Conservation (phyloP, 2,329 filamentous ascomycete genomes). For the Dothideomycetes sp. region DNA sequence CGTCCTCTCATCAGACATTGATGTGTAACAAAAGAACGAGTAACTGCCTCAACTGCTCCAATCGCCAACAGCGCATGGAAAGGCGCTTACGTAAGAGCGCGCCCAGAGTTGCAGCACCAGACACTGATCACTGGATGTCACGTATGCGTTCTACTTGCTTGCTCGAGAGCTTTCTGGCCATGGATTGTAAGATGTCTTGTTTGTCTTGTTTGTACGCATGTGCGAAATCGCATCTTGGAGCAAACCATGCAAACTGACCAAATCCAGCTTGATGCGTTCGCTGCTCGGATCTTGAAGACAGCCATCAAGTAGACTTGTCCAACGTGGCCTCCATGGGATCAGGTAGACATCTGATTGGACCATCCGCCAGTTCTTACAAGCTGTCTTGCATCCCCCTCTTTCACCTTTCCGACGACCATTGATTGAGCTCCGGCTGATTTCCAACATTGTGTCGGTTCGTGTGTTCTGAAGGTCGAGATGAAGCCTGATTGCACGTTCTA, state of each 20-base stretch:
- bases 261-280: constrained; percentile 3
- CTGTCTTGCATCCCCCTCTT: constrained; percentile 1
- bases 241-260: constrained; percentile 1
- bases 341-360: constrained; percentile 1
- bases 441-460: constrained; percentile 3
- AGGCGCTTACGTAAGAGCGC: constrained; percentile 1
- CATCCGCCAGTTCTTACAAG: constrained; percentile 1
- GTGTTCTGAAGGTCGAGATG: too few species aligned
- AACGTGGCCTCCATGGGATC: not conserved
- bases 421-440: not conserved
- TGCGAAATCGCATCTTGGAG: constrained; percentile 1
- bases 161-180: constrained; percentile 2
- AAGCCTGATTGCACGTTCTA: too few species aligned
- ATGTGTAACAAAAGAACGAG: constrained; percentile 1
- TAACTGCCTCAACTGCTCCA: constrained; percentile 1
- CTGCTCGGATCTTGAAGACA: not conserved
- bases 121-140: constrained; percentile 1
- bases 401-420: not conserved
- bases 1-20: constrained; percentile 2
- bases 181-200: constrained; percentile 1
- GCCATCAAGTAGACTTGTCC: constrained; percentile 2
- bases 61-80: not conserved
- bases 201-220: constrained; percentile 2
- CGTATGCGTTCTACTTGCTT: constrained; percentile 2
- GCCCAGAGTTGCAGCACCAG: constrained; percentile 1